Percentiles rank a stretch among this genome's conserved stretches.
Evolutionary conservation across 1,139 yeast genomes (phyloP).

Genomic region (Protomyces gravidus): DNA sequence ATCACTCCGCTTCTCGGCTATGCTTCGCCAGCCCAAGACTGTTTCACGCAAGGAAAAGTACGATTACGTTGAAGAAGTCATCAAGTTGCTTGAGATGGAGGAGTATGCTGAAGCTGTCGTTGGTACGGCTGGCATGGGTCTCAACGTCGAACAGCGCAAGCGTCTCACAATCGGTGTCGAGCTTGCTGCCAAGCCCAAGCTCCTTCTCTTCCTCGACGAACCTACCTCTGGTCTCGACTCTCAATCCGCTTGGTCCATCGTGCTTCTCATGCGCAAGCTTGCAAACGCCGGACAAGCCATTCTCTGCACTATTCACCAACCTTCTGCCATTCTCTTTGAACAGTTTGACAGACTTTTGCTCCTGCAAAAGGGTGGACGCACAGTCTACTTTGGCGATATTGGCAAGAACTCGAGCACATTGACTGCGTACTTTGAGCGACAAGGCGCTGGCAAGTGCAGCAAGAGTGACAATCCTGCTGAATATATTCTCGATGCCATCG

Average conservation of each 20-base stretch:
- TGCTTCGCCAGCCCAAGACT: constrained; percentile 61
- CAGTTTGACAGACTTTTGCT: constrained; percentile 72
- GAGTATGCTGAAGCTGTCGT: constrained; percentile 74
- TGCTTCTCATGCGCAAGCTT: constrained; percentile 66
- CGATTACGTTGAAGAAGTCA: constrained; percentile 66
- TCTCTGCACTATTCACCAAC: constrained; percentile 78
- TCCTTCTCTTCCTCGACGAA: constrained; percentile 77
- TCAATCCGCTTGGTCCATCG: constrained; percentile 84
- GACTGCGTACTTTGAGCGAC: constrained; percentile 61
- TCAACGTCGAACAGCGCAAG: constrained; percentile 82
- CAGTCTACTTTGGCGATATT: constrained; percentile 76
- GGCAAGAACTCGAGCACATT: constrained; percentile 60
- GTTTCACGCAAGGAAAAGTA: constrained; percentile 59
- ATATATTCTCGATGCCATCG: constrained; percentile 74
- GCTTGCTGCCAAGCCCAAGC: constrained; percentile 78
- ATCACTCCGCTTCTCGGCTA: constrained; percentile 67
- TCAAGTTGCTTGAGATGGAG: constrained; percentile 65
- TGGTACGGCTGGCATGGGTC: constrained; percentile 73
- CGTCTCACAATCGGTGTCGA: constrained; percentile 83
- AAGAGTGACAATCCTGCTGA: constrained; percentile 71
- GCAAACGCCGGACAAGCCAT: constrained; percentile 78
- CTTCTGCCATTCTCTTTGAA: constrained; percentile 68
- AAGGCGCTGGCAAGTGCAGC: constrained; percentile 66
- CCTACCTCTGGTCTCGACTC: constrained; percentile 93
- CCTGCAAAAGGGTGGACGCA: constrained; percentile 68